A percentile compares a stretch with the other conserved stretches of the same genome.
Evolutionary conservation across 495 filamentous ascomycete species (phyloP).

Genomic region (Extremus antarcticus): DNA sequence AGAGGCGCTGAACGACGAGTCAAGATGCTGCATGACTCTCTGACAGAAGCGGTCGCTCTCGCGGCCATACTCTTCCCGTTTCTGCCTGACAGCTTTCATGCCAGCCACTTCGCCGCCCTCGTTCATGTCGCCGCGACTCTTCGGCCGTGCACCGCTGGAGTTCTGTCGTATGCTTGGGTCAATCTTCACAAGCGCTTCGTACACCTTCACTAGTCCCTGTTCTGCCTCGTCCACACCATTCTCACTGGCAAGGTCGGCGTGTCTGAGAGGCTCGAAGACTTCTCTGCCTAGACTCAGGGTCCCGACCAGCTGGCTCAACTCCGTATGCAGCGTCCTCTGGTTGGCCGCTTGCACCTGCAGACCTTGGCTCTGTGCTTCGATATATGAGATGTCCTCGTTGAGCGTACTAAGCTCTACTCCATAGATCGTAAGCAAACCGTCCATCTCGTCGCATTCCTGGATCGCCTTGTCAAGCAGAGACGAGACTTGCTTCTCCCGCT

Average conservation of each 20-base stretch:
- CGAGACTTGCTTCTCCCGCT: conserved; percentile 71
- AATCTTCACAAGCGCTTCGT: conserved; percentile 90
- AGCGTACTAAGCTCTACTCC: conserved; percentile 87
- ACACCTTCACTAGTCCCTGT: conserved; percentile 62
- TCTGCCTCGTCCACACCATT: conserved; percentile 68
- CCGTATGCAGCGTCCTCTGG: conserved; percentile 83
- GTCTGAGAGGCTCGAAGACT: conserved; percentile 61
- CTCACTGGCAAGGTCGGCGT: conserved; percentile 59
- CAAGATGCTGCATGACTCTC: conserved; percentile 69
- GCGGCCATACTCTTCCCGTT: conserved; percentile 72
- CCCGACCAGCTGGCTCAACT: conserved; percentile 68
- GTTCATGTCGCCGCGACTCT: conserved; percentile 41
- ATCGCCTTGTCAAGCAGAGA: conserved; percentile 77
- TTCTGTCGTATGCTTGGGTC: conserved; percentile 59
- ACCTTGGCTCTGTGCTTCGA: conserved; percentile 93
- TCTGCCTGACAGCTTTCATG: conserved; percentile 88
- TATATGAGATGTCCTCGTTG: conserved; percentile 89
- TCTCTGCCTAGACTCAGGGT: conserved; percentile 74
- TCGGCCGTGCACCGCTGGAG: background rate
- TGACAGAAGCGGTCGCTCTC: conserved; percentile 63
- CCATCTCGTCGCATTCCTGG: conserved; percentile 87
- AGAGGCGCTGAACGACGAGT: conserved; percentile 64
- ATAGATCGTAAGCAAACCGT: conserved; percentile 85
- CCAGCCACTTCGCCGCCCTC: conserved; percentile 68
- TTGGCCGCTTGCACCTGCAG: conserved; percentile 94